Base-by-base conservation (phyloP, 495 filamentous ascomycete species). In the Podospora tetraspora region DNA sequence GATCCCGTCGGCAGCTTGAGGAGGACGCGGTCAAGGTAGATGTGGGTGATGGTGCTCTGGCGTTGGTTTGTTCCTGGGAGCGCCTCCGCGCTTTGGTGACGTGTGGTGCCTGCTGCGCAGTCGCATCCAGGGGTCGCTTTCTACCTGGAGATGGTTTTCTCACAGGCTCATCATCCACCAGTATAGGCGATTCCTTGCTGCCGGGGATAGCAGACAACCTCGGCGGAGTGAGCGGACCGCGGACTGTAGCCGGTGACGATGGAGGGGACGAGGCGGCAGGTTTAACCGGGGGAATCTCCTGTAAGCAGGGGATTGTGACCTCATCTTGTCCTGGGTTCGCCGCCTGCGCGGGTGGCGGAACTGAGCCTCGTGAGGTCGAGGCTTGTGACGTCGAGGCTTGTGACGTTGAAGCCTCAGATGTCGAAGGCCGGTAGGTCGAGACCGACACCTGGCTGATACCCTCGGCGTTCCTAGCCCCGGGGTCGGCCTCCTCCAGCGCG, bases 401-500 rank as follows among this genome's bases (percentile, higher is more conserved):
- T 3, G 16, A 29, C 2, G 27, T 62, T 2, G 61, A 62, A 62
- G 29, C 29, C 27, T 62, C 27, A 1, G 34, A 72, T 5, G 64
- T 67, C 2, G 68, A 66, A 13, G 16, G 34, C n/a, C 21, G 56
- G 59, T 16, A 52, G 2, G 70, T 69, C 3, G 62, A 59, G 12
- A 66, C 43, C n/a, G 71, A 74, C 37, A 64, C 67, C 43, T 74
- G 72, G 37, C 66, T 71, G 5, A 63, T 29, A 32, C 29, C 68
- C 59, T 81, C 79, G 10, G 75, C 70, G 3, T 70, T 57, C 29
- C 75, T 64, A n/a, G 72, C 68, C 3, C 71, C 66, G 8, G 78
- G 76, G 62, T 84, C 84, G 1, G 83, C 79, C 56, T 72, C 69
- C 64, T 86, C 83, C 12, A 91, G 71, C 8, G 82, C 84, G 13